Percentiles rank a stretch among this genome's conserved stretches.
phyloP scores from a whole-genome alignment of 2,329 filamentous ascomycete species.

The Fusarium illudens region DNA sequence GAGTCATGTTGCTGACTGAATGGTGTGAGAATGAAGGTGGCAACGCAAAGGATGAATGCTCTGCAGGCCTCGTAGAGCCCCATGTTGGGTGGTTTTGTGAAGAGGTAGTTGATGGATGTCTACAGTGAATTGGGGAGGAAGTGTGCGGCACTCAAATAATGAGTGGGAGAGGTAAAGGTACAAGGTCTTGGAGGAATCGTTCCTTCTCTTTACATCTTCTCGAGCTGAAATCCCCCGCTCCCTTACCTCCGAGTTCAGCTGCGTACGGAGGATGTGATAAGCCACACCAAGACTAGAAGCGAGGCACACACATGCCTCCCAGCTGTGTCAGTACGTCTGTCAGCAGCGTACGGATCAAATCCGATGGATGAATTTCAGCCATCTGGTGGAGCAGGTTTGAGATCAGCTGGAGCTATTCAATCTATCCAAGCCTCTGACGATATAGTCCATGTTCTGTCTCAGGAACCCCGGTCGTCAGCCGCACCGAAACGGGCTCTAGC shows the following conservation, averaged over 20 bases:
- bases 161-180: too few relatives aligned
- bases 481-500: slow-evolving; percentile 2
- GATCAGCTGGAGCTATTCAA: not conserved
- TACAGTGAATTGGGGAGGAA: not conserved
- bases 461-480: slow-evolving; percentile 5
- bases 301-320: not conserved
- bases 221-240: not conserved
- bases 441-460: too few relatives aligned
- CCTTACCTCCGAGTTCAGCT: not conserved
- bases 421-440: not conserved
- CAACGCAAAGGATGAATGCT: slow-evolving; percentile 4
- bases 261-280: not conserved
- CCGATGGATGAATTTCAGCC: not conserved
- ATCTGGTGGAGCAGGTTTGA: not conserved
- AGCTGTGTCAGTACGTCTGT: not conserved
- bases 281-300: not conserved
- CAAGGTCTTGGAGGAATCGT: not conserved
- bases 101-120: not conserved
- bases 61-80: slow-evolving; percentile 1
- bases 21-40: not conserved
- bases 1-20: not conserved
- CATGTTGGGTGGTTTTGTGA: not conserved
- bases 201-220: not conserved
- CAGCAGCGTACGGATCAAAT: not conserved
- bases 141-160: not conserved